Evolutionary conservation across 495 filamentous ascomycete genomes (phyloP), one percentile per base, ranked within the genome.

Genomic region (Penicillium argentinense): DNA sequence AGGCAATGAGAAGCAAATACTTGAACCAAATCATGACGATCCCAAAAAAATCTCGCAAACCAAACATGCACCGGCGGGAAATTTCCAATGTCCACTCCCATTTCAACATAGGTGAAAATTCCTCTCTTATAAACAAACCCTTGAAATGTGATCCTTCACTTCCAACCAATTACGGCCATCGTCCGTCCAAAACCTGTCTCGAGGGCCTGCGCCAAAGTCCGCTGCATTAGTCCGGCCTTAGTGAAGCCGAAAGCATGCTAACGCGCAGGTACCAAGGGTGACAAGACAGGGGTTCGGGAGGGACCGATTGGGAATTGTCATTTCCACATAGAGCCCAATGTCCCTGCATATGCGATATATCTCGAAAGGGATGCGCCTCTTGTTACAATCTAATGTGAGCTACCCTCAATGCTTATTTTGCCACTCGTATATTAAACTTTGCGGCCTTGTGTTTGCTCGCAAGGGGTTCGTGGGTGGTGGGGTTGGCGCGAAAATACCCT

Each of bases 391-490:
- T 26, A 26, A 18, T 36, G 21, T 18, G 17, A 12, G 5, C 3
- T 9, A 9, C 5, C 9, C 8, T 14, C 12, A 33, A 33, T 13
- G 13, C 17, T 21, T 8, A 18, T 36, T 36, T 19, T 22, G 2
- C 14, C 8, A 36, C 9, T 9, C 33, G 17, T 21, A 2, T 9
- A 19, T 12, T 36, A 36, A 8, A 18, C 33, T 36, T 36, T 36
- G 18, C 11, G 17, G 17, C 33, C n/a, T n/a, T 21, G 9, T 1
- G 3, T 5, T 36, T 21, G 7, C 33, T 36, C 21, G 33, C 33
- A 36, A 36, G 33, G 33, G 33, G 33, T 36, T 36, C 16, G 33
- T 21, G 33, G 33, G 16, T 4, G 29, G 33, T 36, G 33, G 33
- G 33, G 33, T 36, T n/a, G 16, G 5, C 7, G 9, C 33, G 12